A percentile compares a stretch with the other conserved stretches of the same genome.
These are phyloP conservation scores for Apiotrichum montevideense DNA, from an alignment of 1,284 basidiomycete species.

Conservation along the genomic window DNA sequence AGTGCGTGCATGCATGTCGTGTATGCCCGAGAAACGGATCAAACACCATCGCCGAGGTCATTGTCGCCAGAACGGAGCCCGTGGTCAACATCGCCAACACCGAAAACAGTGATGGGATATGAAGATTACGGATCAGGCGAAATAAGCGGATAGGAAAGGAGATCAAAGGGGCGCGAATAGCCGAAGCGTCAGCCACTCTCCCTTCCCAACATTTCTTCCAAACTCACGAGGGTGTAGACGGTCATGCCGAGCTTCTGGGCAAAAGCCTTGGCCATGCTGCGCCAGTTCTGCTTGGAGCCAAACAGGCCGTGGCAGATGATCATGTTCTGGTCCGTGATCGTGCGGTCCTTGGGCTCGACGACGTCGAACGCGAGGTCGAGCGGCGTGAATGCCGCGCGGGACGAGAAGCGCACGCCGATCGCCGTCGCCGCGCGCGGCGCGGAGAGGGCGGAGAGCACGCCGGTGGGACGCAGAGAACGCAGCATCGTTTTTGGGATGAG, in stretches of 20 bases:
- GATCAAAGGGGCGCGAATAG: neutral
- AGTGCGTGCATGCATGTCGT: no score
- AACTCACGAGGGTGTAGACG: slow-evolving; percentile 51
- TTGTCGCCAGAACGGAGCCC: no score
- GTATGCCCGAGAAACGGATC: no score
- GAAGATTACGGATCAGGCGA: neutral
- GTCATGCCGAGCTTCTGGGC: slow-evolving; percentile 49
- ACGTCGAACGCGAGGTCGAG: slow-evolving; percentile 43
- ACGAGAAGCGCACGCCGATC: neutral
- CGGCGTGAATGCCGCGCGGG: slow-evolving; percentile 5
- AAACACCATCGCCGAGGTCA: no score
- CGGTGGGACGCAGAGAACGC: no score
- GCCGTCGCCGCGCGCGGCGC: no score
- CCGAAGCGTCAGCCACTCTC: neutral
- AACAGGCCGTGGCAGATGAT: slow-evolving; percentile 52
- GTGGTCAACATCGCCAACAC: neutral
- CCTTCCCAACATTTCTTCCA: neutral
- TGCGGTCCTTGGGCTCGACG: slow-evolving; percentile 17
- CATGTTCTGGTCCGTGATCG: slow-evolving; percentile 35
- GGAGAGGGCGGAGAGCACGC: no score
- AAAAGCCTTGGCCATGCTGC: slow-evolving; percentile 51
- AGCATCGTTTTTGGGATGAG: no score
- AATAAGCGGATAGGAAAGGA: neutral
- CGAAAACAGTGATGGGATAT: neutral
- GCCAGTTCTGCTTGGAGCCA: slow-evolving; percentile 57